phyloP scores from a whole-genome alignment of 2,329 filamentous ascomycete species.

The Daldinia eschscholtzii region DNA sequence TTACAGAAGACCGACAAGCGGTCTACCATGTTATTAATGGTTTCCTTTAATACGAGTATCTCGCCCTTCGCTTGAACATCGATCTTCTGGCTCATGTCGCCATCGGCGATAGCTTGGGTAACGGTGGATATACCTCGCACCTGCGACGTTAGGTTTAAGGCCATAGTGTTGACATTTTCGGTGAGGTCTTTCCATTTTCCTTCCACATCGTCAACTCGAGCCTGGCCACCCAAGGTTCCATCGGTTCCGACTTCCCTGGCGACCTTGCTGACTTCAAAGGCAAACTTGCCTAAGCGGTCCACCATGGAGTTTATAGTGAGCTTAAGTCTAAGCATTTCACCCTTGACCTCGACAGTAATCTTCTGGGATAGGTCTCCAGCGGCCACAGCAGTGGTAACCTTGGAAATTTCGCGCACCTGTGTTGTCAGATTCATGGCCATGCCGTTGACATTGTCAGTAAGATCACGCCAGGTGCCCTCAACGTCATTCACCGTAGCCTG shows the following conservation, averaged over 20 bases:
- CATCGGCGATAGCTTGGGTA: conserved; percentile 93
- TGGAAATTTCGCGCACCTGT: conserved; percentile 96
- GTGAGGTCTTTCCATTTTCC: conserved; percentile 99
- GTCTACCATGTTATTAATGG: conserved; percentile 99
- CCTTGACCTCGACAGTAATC: conserved; percentile 92
- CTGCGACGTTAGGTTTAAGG: conserved; percentile 76
- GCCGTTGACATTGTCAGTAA: conserved; percentile 95
- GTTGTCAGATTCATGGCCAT: conserved; percentile 99
- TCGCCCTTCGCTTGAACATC: conserved; percentile 95
- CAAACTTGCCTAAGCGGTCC: conserved; percentile 94
- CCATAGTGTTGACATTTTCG: conserved; percentile 86
- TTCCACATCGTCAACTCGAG: conserved; percentile 92
- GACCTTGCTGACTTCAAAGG: conserved; percentile 95
- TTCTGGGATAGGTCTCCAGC: conserved; percentile 95
- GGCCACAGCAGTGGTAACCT: conserved; percentile 95
- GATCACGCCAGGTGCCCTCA: conserved; percentile 95
- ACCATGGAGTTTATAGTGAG: conserved; percentile 99
- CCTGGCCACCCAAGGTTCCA: conserved; percentile 92
- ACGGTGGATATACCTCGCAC: conserved; percentile 94
- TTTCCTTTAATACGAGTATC: conserved; percentile 92
- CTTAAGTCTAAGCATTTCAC: conserved; percentile 95
- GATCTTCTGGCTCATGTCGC: conserved; percentile 96
- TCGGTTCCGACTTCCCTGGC: conserved; percentile 97
- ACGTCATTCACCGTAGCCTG: conserved; percentile 97
- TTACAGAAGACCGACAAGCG: conserved; percentile 95